A percentile compares a stretch with the other conserved stretches of the same genome.
phyloP scores from a whole-genome alignment of 805 yeast species.

The Ogataea ganodermae region DNA sequence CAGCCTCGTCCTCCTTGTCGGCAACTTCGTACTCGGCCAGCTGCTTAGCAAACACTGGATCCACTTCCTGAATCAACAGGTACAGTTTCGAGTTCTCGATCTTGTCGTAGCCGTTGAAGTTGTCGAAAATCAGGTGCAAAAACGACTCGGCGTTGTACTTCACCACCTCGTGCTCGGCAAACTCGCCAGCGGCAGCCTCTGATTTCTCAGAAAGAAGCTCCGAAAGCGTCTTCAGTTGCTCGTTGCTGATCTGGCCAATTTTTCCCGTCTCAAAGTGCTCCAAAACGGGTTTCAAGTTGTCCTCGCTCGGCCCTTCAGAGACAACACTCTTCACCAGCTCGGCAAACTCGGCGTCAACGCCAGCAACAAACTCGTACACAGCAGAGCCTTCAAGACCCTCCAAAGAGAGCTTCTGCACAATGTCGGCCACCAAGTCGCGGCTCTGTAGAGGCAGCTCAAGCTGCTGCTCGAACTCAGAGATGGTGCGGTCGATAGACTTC shows the following conservation, averaged over 20 bases:
- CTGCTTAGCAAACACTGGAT: slow-evolving; percentile 26
- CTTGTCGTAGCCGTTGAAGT: slow-evolving; percentile 18
- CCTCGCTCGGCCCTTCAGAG: slow-evolving; percentile 17
- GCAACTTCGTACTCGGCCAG: slow-evolving; percentile 23
- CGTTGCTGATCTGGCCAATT: slow-evolving; percentile 17
- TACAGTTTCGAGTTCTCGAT: slow-evolving; percentile 26
- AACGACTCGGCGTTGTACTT: slow-evolving; percentile 16
- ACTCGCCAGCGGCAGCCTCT: neutral
- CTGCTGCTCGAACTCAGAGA: slow-evolving; percentile 20
- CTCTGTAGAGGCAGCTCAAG: slow-evolving; percentile 18
- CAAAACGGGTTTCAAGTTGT: slow-evolving; percentile 11
- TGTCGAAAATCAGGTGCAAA: slow-evolving; percentile 10
- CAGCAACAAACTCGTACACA: slow-evolving; percentile 22
- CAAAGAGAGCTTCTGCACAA: slow-evolving; percentile 22
- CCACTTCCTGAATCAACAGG: slow-evolving; percentile 26
- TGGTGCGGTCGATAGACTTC: slow-evolving; percentile 14
- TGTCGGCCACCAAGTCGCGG: slow-evolving; percentile 21
- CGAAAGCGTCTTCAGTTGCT: slow-evolving; percentile 14
- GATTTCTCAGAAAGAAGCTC: slow-evolving; percentile 3
- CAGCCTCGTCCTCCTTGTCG: slow-evolving; percentile 19
- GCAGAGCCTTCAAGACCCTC: slow-evolving; percentile 24
- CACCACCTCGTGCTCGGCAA: slow-evolving; percentile 6
- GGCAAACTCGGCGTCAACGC: slow-evolving; percentile 27
- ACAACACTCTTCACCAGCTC: slow-evolving; percentile 18
- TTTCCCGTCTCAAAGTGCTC: slow-evolving; percentile 21